Evolutionary conservation across 768 basidiomycete species (phyloP), one percentile per base, ranked within the genome.

Genomic region (Lactarius hengduanensis): DNA sequence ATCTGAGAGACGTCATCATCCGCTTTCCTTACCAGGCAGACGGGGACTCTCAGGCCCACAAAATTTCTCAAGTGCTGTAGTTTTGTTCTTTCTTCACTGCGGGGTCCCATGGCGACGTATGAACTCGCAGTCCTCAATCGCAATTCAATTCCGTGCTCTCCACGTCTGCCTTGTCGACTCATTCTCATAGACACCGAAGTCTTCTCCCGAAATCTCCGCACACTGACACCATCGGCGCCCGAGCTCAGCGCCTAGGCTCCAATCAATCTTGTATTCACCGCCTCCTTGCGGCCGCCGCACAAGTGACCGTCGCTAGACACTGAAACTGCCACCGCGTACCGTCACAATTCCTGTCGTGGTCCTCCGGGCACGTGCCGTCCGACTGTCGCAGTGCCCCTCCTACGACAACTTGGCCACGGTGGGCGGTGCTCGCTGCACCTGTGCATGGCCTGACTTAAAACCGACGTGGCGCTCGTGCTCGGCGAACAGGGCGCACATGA

Each of bases 381-480:
- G 3, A 63, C 67, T 30, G 11, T 61, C n/a, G 55, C 69, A 13
- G 56, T 68, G 5, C 61, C 68, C 16, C 58, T 70, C 18, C 65
- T 15, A 40, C 38, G 38, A 13, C 38, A 13, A 40, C 20, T 63
- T 40, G 18, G 36, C 4, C n/a, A 7, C 50, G 38, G 11, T 11
- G 36, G 9, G 59, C 59, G 26, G 28, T 41, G 3, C 43, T 71
- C 74, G 62, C 72, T 78, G 43, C 80, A 81, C 59, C 75, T 70
- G 36, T 11, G 11, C 10, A 58, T 73, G 75, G 65, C 68, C 40
- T 72, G 69, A 72, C 69, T 43, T 32, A 32, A 32, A 32, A 32
- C 32, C 6, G 77, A 76, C 61, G 84, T 54, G 87, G 88, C n/a
- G 41, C 79, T 90, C 13, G 78, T 79, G 20, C 76, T 88, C 62